Conservation (phyloP, 164 flowering plant genomes). For the Sextonia rubra region DNA sequence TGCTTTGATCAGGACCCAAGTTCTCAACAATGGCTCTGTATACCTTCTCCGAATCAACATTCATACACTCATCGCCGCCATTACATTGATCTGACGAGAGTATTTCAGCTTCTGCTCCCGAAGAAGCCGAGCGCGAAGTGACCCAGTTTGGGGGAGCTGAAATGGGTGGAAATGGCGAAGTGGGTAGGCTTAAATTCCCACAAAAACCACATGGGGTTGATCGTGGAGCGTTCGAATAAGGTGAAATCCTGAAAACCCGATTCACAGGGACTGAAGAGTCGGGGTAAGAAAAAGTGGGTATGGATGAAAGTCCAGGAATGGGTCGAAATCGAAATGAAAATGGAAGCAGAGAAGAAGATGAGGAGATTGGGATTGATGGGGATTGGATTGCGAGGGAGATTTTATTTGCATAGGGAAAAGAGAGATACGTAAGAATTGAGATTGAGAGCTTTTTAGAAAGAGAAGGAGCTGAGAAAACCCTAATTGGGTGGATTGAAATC, state of each 20-base stretch:
- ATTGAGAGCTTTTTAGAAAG: background rate
- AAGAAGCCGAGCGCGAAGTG: conserved; percentile 6
- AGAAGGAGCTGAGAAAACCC: background rate
- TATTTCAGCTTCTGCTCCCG: background rate
- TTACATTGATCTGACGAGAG: background rate
- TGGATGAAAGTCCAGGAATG: background rate
- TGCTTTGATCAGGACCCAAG: conserved; percentile 25
- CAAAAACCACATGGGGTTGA: background rate
- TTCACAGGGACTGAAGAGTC: background rate
- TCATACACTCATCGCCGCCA: background rate
- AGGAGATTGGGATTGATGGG: background rate
- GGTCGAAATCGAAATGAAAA: background rate
- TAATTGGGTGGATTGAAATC: background rate
- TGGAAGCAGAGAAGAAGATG: background rate
- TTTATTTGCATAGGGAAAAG: too few species aligned
- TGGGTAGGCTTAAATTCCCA: conserved; percentile 2
- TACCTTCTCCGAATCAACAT: conserved; percentile 33
- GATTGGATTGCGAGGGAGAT: background rate
- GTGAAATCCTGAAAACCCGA: background rate
- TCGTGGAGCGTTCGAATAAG: background rate
- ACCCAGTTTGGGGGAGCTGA: background rate
- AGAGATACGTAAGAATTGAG: background rate
- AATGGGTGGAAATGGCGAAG: conserved; percentile 3
- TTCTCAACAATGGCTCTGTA: conserved; percentile 38
- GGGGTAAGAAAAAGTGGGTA: conserved; percentile 6